Evolutionary conservation across 805 yeast species (phyloP).

Genomic region (Metschnikowia dekortorum): DNA sequence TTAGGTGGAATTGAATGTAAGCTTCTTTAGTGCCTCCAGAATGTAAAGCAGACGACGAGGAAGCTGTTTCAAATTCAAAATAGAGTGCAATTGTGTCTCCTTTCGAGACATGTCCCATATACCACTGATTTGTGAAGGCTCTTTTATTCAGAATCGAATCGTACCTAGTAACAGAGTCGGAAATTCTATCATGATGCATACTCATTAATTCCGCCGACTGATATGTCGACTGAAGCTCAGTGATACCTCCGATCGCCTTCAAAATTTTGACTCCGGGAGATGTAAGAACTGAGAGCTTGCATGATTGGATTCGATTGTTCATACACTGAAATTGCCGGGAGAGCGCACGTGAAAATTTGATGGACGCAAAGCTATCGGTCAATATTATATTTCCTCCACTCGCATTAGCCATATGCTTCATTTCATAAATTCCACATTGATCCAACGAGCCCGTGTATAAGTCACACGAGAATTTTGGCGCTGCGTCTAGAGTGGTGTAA

Average conservation of each 20-base stretch:
- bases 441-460: constrained; percentile 36
- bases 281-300: constrained; percentile 25
- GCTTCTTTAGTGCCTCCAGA: constrained; percentile 19
- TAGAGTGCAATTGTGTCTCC: constrained; percentile 25
- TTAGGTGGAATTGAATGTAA: constrained; percentile 30
- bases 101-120: constrained; percentile 19
- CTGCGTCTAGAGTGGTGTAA: constrained; percentile 11
- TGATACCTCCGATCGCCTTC: constrained; percentile 29
- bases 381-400: constrained; percentile 33
- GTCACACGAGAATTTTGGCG: constrained; percentile 28
- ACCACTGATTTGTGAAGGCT: constrained; percentile 38
- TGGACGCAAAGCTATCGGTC: constrained; percentile 25
- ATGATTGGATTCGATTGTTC: constrained; percentile 4
- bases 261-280: constrained; percentile 32
- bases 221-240: constrained; percentile 32
- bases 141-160: constrained; percentile 29
- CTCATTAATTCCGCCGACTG: constrained; percentile 17
- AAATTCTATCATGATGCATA: constrained; percentile 26
- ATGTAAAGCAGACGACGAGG: constrained; percentile 17
- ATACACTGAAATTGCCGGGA: constrained; percentile 2
- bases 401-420: constrained; percentile 29
- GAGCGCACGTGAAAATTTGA: constrained; percentile 21
- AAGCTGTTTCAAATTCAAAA: constrained; percentile 31
- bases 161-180: constrained; percentile 29
- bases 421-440: constrained; percentile 42